These are phyloP conservation scores for Ulota crispa DNA, from an alignment of 225 moss, liverwort and hornwort species.

Conservation along the genomic window DNA sequence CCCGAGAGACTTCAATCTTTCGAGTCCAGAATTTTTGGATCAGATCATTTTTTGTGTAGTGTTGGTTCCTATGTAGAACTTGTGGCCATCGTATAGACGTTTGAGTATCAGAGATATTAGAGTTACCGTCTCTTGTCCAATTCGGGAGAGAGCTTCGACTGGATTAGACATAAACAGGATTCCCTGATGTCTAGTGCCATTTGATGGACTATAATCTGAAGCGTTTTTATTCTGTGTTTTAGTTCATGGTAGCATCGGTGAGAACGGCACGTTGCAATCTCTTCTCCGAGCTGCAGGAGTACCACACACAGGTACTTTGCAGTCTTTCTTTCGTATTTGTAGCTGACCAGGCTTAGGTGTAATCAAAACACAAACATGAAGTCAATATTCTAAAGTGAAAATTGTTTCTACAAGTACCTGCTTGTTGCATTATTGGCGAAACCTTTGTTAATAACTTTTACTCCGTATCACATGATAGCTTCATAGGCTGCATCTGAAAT, in stretches of 20 bases:
- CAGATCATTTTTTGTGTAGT: constrained; percentile 4
- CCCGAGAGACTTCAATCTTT: constrained; percentile 8
- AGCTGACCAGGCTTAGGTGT: background rate
- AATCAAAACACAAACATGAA: background rate
- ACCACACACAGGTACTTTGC: constrained; percentile 63
- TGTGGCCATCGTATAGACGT: background rate
- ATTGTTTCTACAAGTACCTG: background rate
- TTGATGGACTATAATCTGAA: constrained; percentile 9
- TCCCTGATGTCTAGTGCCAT: background rate
- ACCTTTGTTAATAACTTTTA: background rate
- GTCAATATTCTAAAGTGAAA: background rate
- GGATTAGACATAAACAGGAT: background rate
- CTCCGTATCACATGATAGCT: background rate
- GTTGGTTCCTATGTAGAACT: background rate
- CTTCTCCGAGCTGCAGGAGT: constrained; percentile 66
- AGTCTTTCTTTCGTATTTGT: constrained; percentile 1
- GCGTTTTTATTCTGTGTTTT: background rate
- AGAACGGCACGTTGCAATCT: constrained; percentile 78
- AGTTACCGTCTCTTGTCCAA: background rate
- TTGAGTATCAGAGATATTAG: constrained; percentile 1
- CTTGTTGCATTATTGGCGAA: background rate
- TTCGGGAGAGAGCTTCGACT: constrained; percentile 7
- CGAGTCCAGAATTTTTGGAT: background rate
- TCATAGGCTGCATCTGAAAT: constrained; percentile 13
- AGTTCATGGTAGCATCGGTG: constrained; percentile 97